Evolutionary conservation across 352 stramenopile species (phyloP).

Genomic region (Globisporangium nunn): DNA sequence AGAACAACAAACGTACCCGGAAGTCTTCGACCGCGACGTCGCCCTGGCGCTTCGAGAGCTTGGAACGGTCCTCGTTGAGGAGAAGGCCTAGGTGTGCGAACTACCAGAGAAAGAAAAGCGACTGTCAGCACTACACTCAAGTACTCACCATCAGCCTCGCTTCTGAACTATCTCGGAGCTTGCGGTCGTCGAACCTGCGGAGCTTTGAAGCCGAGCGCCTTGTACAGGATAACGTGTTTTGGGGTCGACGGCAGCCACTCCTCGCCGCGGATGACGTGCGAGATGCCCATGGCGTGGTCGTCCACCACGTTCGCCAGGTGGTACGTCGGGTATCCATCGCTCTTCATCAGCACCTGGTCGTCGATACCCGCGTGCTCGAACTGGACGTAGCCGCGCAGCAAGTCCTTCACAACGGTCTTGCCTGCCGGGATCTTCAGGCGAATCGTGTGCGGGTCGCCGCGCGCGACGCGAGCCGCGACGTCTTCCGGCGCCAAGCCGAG

Average conservation of each 20-base stretch:
- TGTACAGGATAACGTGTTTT: constrained; percentile 90
- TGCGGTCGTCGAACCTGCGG: constrained; percentile 32
- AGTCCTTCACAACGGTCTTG: constrained; percentile 93
- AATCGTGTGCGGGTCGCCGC: constrained; percentile 89
- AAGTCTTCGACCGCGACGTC: constrained; percentile 97
- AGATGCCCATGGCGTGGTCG: constrained; percentile 96
- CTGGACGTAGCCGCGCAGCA: constrained; percentile 92
- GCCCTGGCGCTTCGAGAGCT: constrained; percentile 97
- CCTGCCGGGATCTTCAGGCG: constrained; percentile 93
- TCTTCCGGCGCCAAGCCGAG: constrained; percentile 87
- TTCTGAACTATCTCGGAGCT: neutral
- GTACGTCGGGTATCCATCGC: constrained; percentile 91
- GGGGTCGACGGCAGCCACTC: constrained; percentile 90
- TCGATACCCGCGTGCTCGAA: constrained; percentile 87
- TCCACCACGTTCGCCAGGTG: constrained; percentile 94
- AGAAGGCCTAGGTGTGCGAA: constrained; percentile 91
- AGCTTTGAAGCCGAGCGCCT: constrained; percentile 70
- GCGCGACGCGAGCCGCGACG: constrained; percentile 83
- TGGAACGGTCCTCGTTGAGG: constrained; percentile 96
- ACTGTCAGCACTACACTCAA: neutral
- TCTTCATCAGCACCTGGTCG: constrained; percentile 92
- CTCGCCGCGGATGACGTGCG: constrained; percentile 96
- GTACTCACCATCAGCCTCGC: neutral
- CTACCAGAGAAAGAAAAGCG: constrained; percentile 14
- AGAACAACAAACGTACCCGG: constrained; percentile 35